A percentile compares a stretch with the other conserved stretches of the same genome.
Evolutionary conservation across 495 filamentous ascomycete genomes (phyloP).

Genomic region (Venustampulla echinocandica): DNA sequence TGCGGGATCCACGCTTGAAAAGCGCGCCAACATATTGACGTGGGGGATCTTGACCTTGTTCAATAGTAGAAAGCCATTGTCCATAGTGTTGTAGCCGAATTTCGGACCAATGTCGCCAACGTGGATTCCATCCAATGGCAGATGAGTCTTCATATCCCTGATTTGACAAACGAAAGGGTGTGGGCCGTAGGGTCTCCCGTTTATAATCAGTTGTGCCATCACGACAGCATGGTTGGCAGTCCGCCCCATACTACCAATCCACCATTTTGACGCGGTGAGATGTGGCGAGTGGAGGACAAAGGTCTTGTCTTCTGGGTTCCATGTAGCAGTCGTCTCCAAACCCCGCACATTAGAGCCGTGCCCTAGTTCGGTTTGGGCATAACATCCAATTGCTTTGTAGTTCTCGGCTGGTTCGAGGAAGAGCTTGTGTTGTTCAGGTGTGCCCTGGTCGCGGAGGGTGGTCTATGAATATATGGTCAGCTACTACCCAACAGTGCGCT

Average conservation of each 20-base stretch:
- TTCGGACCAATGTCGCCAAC: slow-evolving; percentile 71
- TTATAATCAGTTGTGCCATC: slow-evolving; percentile 60
- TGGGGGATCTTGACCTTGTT: slow-evolving; percentile 63
- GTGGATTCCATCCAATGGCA: slow-evolving; percentile 59
- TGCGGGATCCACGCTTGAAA: slow-evolving; percentile 50
- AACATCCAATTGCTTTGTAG: slow-evolving; percentile 64
- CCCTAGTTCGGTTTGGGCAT: slow-evolving; percentile 69
- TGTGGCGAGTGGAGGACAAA: slow-evolving; percentile 61
- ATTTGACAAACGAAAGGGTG: slow-evolving; percentile 73
- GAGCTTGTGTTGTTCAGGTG: slow-evolving; percentile 56
- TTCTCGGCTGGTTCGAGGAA: slow-evolving; percentile 56
- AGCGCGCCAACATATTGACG: slow-evolving; percentile 58
- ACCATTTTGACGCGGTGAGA: slow-evolving; percentile 67
- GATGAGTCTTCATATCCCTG: slow-evolving; percentile 58
- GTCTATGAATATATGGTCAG: slow-evolving; percentile 31
- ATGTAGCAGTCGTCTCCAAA: slow-evolving; percentile 64
- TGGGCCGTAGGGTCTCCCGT: slow-evolving; percentile 55
- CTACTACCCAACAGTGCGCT: not conserved
- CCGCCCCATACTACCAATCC: slow-evolving; percentile 66
- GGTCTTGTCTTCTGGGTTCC: slow-evolving; percentile 56
- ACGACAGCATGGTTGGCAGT: slow-evolving; percentile 68
- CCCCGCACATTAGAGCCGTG: slow-evolving; percentile 70
- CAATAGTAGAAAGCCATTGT: slow-evolving; percentile 68
- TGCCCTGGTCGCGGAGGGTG: slow-evolving; percentile 61
- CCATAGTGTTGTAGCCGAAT: slow-evolving; percentile 64